Evolutionary conservation across 306 rosid genomes (phyloP).

Genomic region (Castanea mollissima): DNA sequence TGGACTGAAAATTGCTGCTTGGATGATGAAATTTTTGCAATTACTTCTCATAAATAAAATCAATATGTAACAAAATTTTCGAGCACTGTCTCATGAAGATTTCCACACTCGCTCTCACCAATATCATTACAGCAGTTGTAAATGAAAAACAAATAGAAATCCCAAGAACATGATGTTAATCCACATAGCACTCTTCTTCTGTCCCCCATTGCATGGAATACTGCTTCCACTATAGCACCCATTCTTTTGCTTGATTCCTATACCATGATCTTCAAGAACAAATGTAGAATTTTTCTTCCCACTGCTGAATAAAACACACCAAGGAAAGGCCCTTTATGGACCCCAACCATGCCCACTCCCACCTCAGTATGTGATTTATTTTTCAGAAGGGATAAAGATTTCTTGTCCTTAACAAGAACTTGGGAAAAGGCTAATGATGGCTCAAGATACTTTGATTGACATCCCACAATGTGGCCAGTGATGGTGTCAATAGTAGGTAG

Average conservation of each 20-base stretch:
- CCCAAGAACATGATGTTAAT: constrained; percentile 17
- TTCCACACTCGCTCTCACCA: constrained; percentile 3
- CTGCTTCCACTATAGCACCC: constrained; percentile 91
- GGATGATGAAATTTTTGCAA: background rate
- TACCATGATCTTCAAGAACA: constrained; percentile 79
- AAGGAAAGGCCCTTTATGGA: constrained; percentile 73
- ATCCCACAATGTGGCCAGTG: constrained; percentile 65
- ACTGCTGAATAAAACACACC: constrained; percentile 76
- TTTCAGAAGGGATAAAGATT: constrained; percentile 44
- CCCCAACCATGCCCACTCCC: constrained; percentile 76
- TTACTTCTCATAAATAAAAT: background rate
- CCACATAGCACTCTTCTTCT: constrained; percentile 17
- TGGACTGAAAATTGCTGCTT: background rate
- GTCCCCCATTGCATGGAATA: constrained; percentile 60
- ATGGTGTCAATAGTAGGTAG: constrained; percentile 80
- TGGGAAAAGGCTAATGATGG: constrained; percentile 57
- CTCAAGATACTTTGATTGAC: constrained; percentile 63
- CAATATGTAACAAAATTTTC: constrained; percentile 10
- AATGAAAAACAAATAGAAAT: constrained; percentile 27
- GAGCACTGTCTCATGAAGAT: constrained; percentile 16
- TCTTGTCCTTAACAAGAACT: constrained; percentile 53
- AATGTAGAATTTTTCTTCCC: constrained; percentile 69
- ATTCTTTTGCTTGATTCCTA: constrained; percentile 64
- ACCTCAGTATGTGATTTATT: constrained; percentile 80
- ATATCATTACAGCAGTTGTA: constrained; percentile 27